A percentile compares a stretch with the other conserved stretches of the same genome.
phyloP scores from a whole-genome alignment of 345 rosid species.

The Populus ilicifolia region DNA sequence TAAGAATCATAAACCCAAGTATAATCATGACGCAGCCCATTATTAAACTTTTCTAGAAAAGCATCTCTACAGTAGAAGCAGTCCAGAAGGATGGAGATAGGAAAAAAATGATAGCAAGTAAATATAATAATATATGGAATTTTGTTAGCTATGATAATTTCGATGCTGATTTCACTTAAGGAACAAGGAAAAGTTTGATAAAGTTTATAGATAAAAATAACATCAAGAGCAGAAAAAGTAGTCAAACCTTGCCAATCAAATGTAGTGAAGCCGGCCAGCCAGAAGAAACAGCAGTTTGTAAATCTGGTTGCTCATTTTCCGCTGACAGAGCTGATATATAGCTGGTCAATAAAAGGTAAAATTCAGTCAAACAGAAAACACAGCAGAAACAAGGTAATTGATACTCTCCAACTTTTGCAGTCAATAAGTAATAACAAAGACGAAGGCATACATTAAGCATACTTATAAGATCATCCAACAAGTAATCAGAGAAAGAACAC shows the following conservation, averaged over 20 bases:
- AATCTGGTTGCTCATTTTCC: conserved; percentile 44
- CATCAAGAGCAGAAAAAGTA: neutral
- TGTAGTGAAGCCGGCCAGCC: conserved; percentile 98
- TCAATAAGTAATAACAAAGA: neutral
- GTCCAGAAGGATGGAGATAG: neutral
- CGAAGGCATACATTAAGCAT: neutral
- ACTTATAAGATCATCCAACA: neutral
- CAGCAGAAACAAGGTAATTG: neutral
- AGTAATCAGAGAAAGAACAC: neutral
- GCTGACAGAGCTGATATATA: conserved; percentile 82
- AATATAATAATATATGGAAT: neutral
- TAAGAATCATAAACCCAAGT: neutral
- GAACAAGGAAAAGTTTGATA: neutral
- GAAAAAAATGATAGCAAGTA: neutral
- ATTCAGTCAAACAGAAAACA: neutral
- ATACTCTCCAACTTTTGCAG: neutral
- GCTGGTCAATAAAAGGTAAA: conserved; percentile 37
- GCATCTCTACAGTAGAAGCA: neutral
- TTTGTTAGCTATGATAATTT: conserved; percentile 4
- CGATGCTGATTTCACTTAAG: neutral
- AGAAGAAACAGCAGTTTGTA: conserved; percentile 59
- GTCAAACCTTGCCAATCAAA: conserved; percentile 83
- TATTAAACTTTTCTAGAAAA: neutral
- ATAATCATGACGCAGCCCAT: neutral
- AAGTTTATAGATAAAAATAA: neutral